Base-by-base conservation (phyloP, 2,329 filamentous ascomycete species). In the Nigrograna mackinnonii region DNA sequence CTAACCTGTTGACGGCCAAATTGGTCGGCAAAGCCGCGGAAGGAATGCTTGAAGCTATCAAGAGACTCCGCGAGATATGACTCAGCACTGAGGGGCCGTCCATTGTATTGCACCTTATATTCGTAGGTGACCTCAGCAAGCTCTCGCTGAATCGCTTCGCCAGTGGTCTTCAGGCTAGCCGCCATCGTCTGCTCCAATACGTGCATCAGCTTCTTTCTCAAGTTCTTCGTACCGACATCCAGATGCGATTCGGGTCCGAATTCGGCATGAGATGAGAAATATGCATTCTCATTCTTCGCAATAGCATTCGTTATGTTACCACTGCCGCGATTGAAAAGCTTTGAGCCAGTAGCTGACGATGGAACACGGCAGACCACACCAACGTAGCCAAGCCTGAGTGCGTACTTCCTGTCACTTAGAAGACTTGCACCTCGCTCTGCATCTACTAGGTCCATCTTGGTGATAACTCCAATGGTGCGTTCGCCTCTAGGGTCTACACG, bases 31-130 rank as follows among this genome's bases (percentile, higher is more conserved):
- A 97, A 96, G 54, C 88, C 86, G 66, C 96, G 96, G 74, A 99
- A 99, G 0, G 90, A 89, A 68, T 97, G 95, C 71, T 99, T 99
- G 79, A 99, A 97, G 16, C 86, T 85, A 67, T 99, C 94, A 3
- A 99, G 75, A 54, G 89, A 95, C 68, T 97, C 94, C 2, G 94
- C 94, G 28, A 99, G 80, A 64, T 99, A 99, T 4, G 92, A 96
- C 66, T 99, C 94, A 2, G 94, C 94, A 37, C 90, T 96, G 24
- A 99, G 76, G 1, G 92, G 90, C 5, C 94, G 85, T 66, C 99
- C 94, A 61, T 99, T 99, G 73, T 99, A 99, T 68, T 99, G 95
- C 4, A 99, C 94, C 68, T 99, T 99, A 78, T 96, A 99, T 69
- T 99, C 92, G 63, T 99, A 99, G 0, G 89, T 92, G 3, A 94